Percentiles rank a stretch among this genome's conserved stretches.
These are phyloP conservation scores for Psilocybe azurescens DNA, from an alignment of 768 basidiomycete genomes.

Conservation along the genomic window DNA sequence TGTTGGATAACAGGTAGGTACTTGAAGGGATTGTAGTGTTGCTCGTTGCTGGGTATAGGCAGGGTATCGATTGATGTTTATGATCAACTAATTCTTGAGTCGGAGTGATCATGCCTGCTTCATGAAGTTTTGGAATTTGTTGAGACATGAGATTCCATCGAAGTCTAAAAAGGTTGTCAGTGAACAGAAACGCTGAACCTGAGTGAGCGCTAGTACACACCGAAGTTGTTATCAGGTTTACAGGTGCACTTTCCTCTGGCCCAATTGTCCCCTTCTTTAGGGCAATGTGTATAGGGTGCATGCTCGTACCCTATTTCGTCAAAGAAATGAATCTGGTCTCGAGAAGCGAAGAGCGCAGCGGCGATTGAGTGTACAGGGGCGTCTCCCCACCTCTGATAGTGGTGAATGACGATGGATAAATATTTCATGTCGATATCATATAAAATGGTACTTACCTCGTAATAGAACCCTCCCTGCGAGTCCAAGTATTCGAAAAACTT, in stretches of 20 bases:
- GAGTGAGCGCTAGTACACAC: conserved; percentile 35
- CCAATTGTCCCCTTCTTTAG: conserved; percentile 49
- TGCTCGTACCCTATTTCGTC: conserved; percentile 85
- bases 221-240: conserved; percentile 63
- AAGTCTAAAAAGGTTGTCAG: conserved; percentile 40
- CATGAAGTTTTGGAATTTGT: conserved; percentile 48
- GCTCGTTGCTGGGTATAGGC: too few relatives aligned
- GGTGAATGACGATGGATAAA: background rate
- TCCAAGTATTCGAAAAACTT: conserved; percentile 73
- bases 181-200: background rate
- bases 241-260: conserved; percentile 67
- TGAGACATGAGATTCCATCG: conserved; percentile 57
- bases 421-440: background rate
- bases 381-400: conserved; percentile 75
- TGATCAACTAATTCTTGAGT: background rate
- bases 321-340: conserved; percentile 83
- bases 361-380: conserved; percentile 88
- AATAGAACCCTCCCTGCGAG: conserved; percentile 68
- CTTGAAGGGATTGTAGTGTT: too few relatives aligned
- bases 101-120: background rate
- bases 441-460: conserved; percentile 51
- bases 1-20: too few relatives aligned
- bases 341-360: conserved; percentile 71
- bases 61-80: background rate
- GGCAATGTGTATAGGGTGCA: conserved; percentile 77